Conservation (phyloP, 2,329 filamentous ascomycete species). For the Colletotrichum tanaceti region DNA sequence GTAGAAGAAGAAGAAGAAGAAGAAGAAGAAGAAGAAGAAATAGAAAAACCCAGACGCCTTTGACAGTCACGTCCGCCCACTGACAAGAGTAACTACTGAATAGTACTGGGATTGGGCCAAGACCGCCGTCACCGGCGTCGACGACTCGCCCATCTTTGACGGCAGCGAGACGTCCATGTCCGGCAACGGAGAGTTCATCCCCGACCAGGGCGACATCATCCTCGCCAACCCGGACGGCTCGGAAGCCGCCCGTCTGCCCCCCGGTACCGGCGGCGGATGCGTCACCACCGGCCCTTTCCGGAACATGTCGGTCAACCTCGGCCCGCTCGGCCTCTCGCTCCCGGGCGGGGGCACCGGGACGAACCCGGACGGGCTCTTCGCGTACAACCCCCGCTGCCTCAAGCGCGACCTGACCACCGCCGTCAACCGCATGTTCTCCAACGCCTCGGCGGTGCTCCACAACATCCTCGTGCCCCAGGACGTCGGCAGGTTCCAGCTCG, state of each 20-base stretch:
- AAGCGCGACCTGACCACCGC: slow-evolving; percentile 49
- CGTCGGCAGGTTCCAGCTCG: slow-evolving; percentile 57
- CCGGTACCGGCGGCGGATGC: slow-evolving; percentile 67
- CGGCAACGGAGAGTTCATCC: slow-evolving; percentile 55
- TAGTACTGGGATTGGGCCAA: slow-evolving; percentile 61
- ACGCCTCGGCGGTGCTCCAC: slow-evolving; percentile 48
- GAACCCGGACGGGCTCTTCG: slow-evolving; percentile 45
- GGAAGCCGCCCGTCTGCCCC: slow-evolving; percentile 50
- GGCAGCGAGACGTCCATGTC: slow-evolving; percentile 58
- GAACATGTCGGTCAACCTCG: slow-evolving; percentile 55
- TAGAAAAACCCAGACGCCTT: too few relatives aligned
- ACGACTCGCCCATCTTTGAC: slow-evolving; percentile 60
- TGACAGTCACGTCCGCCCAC: too few relatives aligned
- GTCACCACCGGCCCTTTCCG: slow-evolving; percentile 62
- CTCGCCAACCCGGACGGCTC: slow-evolving; percentile 46
- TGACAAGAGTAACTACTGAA: background rate
- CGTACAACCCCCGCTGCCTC: slow-evolving; percentile 59
- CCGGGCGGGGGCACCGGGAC: slow-evolving; percentile 43
- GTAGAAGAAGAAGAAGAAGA: too few relatives aligned
- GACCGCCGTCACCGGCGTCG: slow-evolving; percentile 49
- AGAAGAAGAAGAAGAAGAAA: too few relatives aligned
- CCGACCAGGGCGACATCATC: slow-evolving; percentile 43
- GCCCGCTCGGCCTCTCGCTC: slow-evolving; percentile 49
- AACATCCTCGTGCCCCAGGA: slow-evolving; percentile 53
- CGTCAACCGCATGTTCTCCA: slow-evolving; percentile 45